Evolutionary conservation across 768 basidiomycete genomes (phyloP), one percentile per base, ranked within the genome.

Genomic region (Collybia sp.): DNA sequence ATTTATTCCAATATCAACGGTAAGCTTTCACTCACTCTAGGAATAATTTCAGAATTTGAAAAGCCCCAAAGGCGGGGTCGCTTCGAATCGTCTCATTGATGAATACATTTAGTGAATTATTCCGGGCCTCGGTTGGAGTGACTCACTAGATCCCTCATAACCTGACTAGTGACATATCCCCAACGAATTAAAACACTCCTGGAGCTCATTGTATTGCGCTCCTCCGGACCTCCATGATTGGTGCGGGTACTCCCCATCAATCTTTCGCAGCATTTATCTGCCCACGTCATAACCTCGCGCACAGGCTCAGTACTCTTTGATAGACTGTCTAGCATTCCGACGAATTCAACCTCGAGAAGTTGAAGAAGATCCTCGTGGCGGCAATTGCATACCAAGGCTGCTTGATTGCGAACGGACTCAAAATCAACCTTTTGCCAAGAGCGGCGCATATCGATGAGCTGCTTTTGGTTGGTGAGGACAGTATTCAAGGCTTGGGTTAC

Each of bases 91-190:
- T 93, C 89, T 92, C 60, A 38, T 43, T 12, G 32, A 34, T 11
- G 12, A 3, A 31, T 47, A 32, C 48, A 32, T 47, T 36, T 40
- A 17, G n/a, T 15, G 39, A 43, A 46, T 19, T 12, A 33, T 38
- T 32, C 35, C 20, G 55, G 36, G 3, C 44, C 46, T 9, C 42
- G 31, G 44, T 42, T 30, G 18, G 42, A 31, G 45, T 46, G 30
- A 65, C 85, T 63, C 60, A 91, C 88, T 62, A 93, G 70, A 65
- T 93, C 91, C 56, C 91, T 75, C 89, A 93, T 93, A 55, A 93
- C 82, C 64, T 93, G 90, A 64, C 86, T 88, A 13, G 90, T 92
- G 59, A 93, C 91, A 66, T 93, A 93, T 42, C 89, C 88, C 90
- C 89, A 92, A 45, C 90, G 82, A 62, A 93, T 90, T 58, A 93